These are phyloP conservation scores for Liquidambar formosana DNA, from an alignment of 164 flowering plant species.

Conservation along the genomic window DNA sequence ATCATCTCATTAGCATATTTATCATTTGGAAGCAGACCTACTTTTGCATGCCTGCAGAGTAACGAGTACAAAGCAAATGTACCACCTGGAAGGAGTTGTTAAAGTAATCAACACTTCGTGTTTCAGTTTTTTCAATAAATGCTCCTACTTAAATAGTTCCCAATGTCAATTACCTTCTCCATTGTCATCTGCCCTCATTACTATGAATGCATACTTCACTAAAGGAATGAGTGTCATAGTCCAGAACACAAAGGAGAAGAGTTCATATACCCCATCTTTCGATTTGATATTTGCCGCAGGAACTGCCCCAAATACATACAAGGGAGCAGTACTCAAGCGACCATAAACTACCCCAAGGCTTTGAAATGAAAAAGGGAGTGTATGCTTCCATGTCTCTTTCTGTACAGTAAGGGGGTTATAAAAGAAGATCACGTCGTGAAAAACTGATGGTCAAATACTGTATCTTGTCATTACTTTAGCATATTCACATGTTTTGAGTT, in stretches of 20 bases:
- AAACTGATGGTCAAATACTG: too few relatives aligned
- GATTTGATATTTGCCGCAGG: conserved; percentile 29
- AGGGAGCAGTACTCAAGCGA: conserved; percentile 62
- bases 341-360: conserved; percentile 75
- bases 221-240: conserved; percentile 58
- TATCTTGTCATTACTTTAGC: too few relatives aligned
- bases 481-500: not conserved
- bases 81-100: conserved; percentile 46
- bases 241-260: conserved; percentile 67
- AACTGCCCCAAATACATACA: conserved; percentile 56
- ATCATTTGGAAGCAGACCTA: conserved; percentile 51
- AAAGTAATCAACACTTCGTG: not conserved
- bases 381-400: conserved; percentile 56
- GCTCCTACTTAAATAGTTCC: not conserved
- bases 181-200: conserved; percentile 57
- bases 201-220: conserved; percentile 60
- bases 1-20: conserved; percentile 29
- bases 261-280: conserved; percentile 36
- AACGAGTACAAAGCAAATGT: conserved; percentile 62
- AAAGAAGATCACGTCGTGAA: too few relatives aligned
- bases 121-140: not conserved
- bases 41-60: conserved; percentile 59
- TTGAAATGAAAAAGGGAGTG: conserved; percentile 61
- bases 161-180: conserved; percentile 50
- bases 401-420: conserved; percentile 7